A percentile compares a stretch with the other conserved stretches of the same genome.
These are phyloP conservation scores for Globisporangium solare DNA, from an alignment of 352 stramenopile species.

Conservation along the genomic window DNA sequence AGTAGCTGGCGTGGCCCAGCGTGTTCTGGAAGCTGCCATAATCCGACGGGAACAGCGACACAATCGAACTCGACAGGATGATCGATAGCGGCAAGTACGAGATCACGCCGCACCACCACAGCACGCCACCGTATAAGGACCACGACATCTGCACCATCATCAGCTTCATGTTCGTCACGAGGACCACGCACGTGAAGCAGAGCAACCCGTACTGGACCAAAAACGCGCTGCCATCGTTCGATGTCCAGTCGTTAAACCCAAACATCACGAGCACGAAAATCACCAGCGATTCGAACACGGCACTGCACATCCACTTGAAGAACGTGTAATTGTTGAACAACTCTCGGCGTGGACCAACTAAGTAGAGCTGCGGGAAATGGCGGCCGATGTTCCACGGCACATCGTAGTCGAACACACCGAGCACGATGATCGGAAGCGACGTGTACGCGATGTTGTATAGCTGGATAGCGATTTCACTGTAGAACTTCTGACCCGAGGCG, in stretches of 20 bases:
- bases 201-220: slow-evolving; percentile 91
- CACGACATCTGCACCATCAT: slow-evolving; percentile 78
- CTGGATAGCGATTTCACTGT: slow-evolving; percentile 73
- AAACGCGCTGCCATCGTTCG: slow-evolving; percentile 81
- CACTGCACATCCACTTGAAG: slow-evolving; percentile 83
- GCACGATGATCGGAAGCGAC: slow-evolving; percentile 86
- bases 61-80: slow-evolving; percentile 60
- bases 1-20: slow-evolving; percentile 53
- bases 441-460: slow-evolving; percentile 95
- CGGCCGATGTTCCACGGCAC: slow-evolving; percentile 57
- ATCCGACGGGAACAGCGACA: slow-evolving; percentile 55
- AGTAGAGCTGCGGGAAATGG: slow-evolving; percentile 76
- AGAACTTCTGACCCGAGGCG: slow-evolving; percentile 87
- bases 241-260: slow-evolving; percentile 63
- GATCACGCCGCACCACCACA: slow-evolving; percentile 63
- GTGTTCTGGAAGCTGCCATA: slow-evolving; percentile 78
- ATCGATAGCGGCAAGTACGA: slow-evolving; percentile 60
- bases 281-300: slow-evolving; percentile 61
- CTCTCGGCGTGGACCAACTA: slow-evolving; percentile 65
- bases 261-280: slow-evolving; percentile 72
- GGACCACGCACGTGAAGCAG: slow-evolving; percentile 92
- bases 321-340: slow-evolving; percentile 82
- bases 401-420: slow-evolving; percentile 80
- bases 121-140: slow-evolving; percentile 35
- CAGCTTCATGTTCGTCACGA: slow-evolving; percentile 93